These are phyloP conservation scores for Candida tetrigidarum DNA, from an alignment of 1,139 yeast genomes.

Conservation along the genomic window DNA sequence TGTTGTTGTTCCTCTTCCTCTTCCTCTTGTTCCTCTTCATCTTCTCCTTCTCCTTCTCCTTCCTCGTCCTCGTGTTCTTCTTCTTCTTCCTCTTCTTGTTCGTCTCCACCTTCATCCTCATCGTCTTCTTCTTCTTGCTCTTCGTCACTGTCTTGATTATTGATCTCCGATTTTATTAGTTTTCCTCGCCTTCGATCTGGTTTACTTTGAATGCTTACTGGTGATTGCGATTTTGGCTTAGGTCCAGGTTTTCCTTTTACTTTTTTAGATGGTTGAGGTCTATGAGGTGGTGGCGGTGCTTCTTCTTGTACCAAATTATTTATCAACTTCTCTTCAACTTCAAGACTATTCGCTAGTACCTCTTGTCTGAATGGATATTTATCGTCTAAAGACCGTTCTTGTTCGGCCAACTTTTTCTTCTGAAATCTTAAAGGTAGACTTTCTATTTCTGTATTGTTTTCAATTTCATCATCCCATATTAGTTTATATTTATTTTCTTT, in stretches of 20 bases:
- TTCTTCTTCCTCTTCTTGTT: constrained; percentile 8
- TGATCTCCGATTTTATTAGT: constrained; percentile 9
- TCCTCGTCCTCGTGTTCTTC: constrained; percentile 20
- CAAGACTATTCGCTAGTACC: constrained; percentile 29
- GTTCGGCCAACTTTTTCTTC: constrained; percentile 47
- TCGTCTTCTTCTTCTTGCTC: constrained; percentile 11
- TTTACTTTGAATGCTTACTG: background rate
- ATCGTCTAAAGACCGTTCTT: constrained; percentile 34
- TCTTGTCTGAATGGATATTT: constrained; percentile 42
- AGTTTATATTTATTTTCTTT: constrained; percentile 28
- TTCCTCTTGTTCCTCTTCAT: constrained; percentile 18
- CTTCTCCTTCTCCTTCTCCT: constrained; percentile 19
- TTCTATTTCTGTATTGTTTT: constrained; percentile 30
- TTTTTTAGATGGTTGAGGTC: background rate
- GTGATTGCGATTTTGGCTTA: constrained; percentile 14
- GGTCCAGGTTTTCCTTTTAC: constrained; percentile 2
- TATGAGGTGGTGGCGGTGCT: no score
- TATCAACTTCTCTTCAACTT: constrained; percentile 28
- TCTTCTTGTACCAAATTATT: constrained; percentile 13
- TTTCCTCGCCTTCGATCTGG: constrained; percentile 9
- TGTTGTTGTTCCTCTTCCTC: constrained; percentile 9
- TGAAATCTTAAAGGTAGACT: constrained; percentile 47
- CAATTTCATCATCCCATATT: constrained; percentile 38
- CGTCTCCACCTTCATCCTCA: constrained; percentile 17
- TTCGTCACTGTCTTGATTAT: background rate